Evolutionary conservation across 768 basidiomycete species (phyloP), one percentile per base, ranked within the genome.

Genomic region (Phylloporus rhodoxanthus): DNA sequence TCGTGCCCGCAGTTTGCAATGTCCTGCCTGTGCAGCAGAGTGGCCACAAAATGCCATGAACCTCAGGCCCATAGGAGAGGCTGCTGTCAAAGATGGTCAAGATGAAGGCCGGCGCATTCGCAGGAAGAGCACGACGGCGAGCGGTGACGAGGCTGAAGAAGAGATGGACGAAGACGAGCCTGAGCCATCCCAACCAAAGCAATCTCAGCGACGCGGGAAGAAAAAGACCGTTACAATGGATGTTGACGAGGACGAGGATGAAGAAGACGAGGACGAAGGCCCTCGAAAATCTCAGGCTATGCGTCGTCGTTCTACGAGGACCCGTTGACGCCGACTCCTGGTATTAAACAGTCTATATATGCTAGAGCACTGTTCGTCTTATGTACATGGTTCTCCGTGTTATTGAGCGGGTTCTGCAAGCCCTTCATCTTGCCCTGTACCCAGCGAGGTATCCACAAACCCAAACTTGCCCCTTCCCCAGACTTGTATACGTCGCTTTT

Each of bases 381-480:
- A 66, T 55, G 55, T 64, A 40, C 39, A 38, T 32, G 19, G 26
- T 29, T 41, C 20, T 65, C 9, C 39, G 39, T 48, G 50, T 52
- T 47, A 41, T 56, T 20, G 54, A 51, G 20, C 14, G 55, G 58
- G 57, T 39, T 53, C 55, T 10, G 34, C 55, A 48, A 71, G 74
- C 4, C 75, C 77, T 25, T 75, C 77, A 37, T 75, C 75, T 21
- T 56, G 65, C 30, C 56, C 55, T 8, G 55, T 23, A 40, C 50
- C 61, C 23, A 67, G 58, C 2, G 60, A 58, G 56, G 73, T 70
- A 57, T 82, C 74, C 9, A 80, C 76, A 67, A 95, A 96, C 17
- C 93, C 93, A 65, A 97, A 97, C 41, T 78, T 76, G 50, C 83
- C 90, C 59, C 85, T 90, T 21, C 93, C 94, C 80, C 93, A 92